Base-by-base conservation (phyloP, 208 protist genomes). In the Phytomonas francai region DNA sequence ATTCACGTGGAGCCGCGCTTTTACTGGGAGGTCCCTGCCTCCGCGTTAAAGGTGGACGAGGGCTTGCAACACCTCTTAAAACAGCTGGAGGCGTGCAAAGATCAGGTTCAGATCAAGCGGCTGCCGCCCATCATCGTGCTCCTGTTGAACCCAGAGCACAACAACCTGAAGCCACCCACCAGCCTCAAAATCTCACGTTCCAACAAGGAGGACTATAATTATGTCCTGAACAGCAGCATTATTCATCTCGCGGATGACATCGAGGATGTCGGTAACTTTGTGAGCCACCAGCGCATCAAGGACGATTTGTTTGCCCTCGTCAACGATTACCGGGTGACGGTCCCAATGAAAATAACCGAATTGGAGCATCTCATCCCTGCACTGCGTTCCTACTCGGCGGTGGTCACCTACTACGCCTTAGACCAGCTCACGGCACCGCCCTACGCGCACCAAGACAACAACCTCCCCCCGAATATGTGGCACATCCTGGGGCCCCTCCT, bases 41-140 rank as follows among this genome's bases (percentile, higher is more conserved):
- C 90, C 14, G 90, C 90, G 31, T 72, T 93, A n/a, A 93, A 91
- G 70, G 90, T 96, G 67, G 88, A 93, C 64, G 90, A 96, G 65
- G 90, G 90, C 11, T 81, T 96, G 67, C 90, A 96, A 69, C 90
- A 96, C 72, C 72, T 96, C 29, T 79, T 96, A 58, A 91, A 93
- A 76, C 85, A 95, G 76, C 73, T 95, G 63, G 90, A 93, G 72
- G 70, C 63, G 34, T 88, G 84, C 73, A 89, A 89, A 33, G 84
- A 91, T 58, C 70, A 87, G 62, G 84, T 93, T 12, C 79, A 86
- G 63, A 96, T 96, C 64, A 84, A 91, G 66, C 76, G 84, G n/a
- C 77, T 96, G 58, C 90, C 90, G 57, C 82, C 84, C 30, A 92
- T 96, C 65, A 92, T 96, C 68, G 88, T 93, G 25, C 78, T 96